phyloP scores from a whole-genome alignment of 2,329 filamentous ascomycete species.

The Gremmenia infestans region DNA sequence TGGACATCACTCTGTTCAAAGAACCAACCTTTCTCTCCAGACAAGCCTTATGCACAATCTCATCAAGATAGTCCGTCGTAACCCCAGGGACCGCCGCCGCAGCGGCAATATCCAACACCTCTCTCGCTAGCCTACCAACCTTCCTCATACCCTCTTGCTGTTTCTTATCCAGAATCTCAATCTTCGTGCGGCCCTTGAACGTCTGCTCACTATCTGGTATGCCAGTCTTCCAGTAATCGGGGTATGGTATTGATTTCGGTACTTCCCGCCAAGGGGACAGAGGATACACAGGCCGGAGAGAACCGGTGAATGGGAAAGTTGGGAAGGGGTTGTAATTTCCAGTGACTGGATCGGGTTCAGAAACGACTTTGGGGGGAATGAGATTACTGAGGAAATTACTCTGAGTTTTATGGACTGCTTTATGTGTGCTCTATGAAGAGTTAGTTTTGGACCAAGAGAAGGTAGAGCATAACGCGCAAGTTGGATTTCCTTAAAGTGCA shows the following conservation, averaged over 20 bases:
- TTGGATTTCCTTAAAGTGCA: background rate
- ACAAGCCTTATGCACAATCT: conserved; percentile 91
- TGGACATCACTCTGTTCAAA: background rate
- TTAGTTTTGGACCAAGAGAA: conserved; percentile 10
- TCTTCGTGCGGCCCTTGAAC: conserved; percentile 68
- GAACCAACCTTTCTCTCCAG: conserved; percentile 80
- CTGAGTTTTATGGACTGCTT: conserved; percentile 76
- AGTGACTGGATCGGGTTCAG: conserved; percentile 87
- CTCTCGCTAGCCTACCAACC: conserved; percentile 78
- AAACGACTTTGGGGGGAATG: conserved; percentile 74
- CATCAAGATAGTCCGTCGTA: conserved; percentile 92
- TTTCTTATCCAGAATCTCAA: conserved; percentile 74
- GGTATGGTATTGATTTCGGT: conserved; percentile 73
- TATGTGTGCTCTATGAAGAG: conserved; percentile 66
- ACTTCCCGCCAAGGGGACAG: conserved; percentile 68
- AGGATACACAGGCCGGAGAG: conserved; percentile 81
- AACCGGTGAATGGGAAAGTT: conserved; percentile 74
- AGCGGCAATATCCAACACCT: conserved; percentile 89
- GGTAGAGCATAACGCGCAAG: background rate
- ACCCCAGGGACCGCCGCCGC: conserved; percentile 82
- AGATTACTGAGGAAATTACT: conserved; percentile 68
- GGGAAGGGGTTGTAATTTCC: conserved; percentile 91
- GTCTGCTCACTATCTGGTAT: conserved; percentile 58
- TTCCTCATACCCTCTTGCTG: conserved; percentile 85
- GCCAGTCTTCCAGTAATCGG: conserved; percentile 85